Evolutionary conservation across 768 basidiomycete species (phyloP).

Genomic region (Tricholoma sp.): DNA sequence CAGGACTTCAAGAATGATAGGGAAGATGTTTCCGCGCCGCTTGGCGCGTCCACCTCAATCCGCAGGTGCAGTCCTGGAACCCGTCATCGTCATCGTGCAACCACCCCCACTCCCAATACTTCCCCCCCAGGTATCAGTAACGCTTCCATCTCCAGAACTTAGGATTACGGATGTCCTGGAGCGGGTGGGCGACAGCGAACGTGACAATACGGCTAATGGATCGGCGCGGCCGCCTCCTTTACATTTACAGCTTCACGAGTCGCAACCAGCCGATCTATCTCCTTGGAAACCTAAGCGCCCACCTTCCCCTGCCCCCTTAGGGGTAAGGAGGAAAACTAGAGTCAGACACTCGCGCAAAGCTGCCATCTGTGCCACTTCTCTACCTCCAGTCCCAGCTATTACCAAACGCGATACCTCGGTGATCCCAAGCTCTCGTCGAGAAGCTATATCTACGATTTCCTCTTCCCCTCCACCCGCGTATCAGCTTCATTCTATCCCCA

Average conservation of each 20-base stretch:
- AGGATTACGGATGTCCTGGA: not conserved
- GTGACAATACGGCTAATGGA: not conserved
- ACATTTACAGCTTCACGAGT: not conserved
- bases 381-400: not conserved
- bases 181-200: not conserved
- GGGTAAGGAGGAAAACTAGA: conserved; percentile 2
- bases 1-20: conserved; percentile 8
- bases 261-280: conserved; percentile 2
- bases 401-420: not conserved
- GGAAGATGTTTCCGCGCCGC: conserved; percentile 14
- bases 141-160: conserved; percentile 10
- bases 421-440: not conserved
- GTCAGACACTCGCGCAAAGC: conserved; percentile 6
- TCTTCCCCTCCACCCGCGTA: conserved; percentile 2
- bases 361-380: not conserved
- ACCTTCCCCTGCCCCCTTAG: conserved; percentile 12
- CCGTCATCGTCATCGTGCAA: not conserved
- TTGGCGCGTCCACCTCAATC: conserved; percentile 5
- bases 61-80: not conserved
- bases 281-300: conserved; percentile 15
- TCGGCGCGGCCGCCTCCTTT: not conserved
- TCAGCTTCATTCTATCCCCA: not conserved
- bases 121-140: conserved; percentile 10
- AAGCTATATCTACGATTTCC: not conserved
- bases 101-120: conserved; percentile 2